phyloP scores from a whole-genome alignment of 768 basidiomycete species.

The Rhodocollybia butyracea region DNA sequence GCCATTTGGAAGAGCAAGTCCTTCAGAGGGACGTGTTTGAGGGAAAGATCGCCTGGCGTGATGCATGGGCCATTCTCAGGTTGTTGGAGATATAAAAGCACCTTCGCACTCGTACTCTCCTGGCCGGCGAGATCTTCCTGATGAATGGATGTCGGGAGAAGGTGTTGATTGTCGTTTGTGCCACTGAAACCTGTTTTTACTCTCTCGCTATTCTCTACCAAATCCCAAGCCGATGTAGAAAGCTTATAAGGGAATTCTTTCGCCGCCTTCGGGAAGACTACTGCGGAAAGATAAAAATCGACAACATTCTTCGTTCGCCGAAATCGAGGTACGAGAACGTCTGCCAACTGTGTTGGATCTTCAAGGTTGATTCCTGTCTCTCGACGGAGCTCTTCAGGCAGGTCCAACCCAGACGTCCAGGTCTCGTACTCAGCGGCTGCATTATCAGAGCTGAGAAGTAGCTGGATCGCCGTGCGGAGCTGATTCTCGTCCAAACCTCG shows the following conservation, averaged over 20 bases:
- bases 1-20: slow-evolving; percentile 30
- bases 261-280: slow-evolving; percentile 49
- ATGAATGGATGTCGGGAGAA: slow-evolving; percentile 42
- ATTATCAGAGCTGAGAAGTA: slow-evolving; percentile 37
- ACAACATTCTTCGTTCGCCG: slow-evolving; percentile 32
- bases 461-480: slow-evolving; percentile 31
- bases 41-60: slow-evolving; percentile 19
- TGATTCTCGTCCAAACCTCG: slow-evolving; percentile 38
- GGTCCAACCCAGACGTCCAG: slow-evolving; percentile 27
- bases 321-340: slow-evolving; percentile 30
- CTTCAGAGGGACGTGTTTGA: slow-evolving; percentile 17
- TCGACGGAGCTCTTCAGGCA: slow-evolving; percentile 28
- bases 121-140: slow-evolving; percentile 35
- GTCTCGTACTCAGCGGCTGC: slow-evolving; percentile 36
- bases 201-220: slow-evolving; percentile 34
- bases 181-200: slow-evolving; percentile 52
- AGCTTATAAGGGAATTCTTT: slow-evolving; percentile 47
- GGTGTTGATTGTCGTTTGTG: slow-evolving; percentile 46
- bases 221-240: slow-evolving; percentile 51
- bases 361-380: slow-evolving; percentile 41
- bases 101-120: slow-evolving; percentile 45
- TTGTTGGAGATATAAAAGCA: slow-evolving; percentile 34
- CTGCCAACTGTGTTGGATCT: slow-evolving; percentile 29
- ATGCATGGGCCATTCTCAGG: slow-evolving; percentile 37
- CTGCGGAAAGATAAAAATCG: slow-evolving; percentile 42